Evolutionary conservation across 179 eudicot species (phyloP).

Genomic region (Corrigiola litoralis): DNA sequence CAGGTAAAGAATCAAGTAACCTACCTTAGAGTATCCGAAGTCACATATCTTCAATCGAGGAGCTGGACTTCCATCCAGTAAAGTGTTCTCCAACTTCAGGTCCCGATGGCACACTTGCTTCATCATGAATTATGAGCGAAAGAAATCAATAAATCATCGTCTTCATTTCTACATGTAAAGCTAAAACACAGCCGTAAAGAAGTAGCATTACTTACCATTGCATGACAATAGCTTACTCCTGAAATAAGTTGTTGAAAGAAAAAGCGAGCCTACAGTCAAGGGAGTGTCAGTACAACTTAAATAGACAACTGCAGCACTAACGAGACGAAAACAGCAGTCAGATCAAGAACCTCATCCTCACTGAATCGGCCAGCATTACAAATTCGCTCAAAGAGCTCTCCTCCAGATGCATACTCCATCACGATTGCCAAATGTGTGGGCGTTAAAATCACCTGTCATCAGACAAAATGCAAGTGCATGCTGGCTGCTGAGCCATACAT

Average conservation of each 20-base stretch:
- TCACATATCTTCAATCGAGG: conserved; percentile 91
- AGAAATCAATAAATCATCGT: conserved; percentile 2
- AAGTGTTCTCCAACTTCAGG: conserved; percentile 81
- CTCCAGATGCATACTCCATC: conserved; percentile 99
- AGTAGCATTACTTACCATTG: conserved; percentile 49
- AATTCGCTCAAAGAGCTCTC: conserved; percentile 89
- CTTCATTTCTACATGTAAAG: not conserved
- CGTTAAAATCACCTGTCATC: conserved; percentile 62
- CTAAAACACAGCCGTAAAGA: not conserved
- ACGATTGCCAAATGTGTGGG: conserved; percentile 98
- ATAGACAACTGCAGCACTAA: not conserved
- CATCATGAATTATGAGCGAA: conserved; percentile 20
- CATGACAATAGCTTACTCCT: conserved; percentile 87
- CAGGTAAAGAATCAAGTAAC: not conserved
- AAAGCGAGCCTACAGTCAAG: conserved; percentile 66
- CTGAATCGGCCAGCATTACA: conserved; percentile 70
- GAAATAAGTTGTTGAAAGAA: conserved; percentile 89
- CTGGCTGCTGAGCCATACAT: not conserved
- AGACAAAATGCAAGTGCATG: not conserved
- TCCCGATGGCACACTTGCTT: conserved; percentile 97
- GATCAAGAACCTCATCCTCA: conserved; percentile 80
- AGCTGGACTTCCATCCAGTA: conserved; percentile 89
- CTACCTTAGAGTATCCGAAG: conserved; percentile 92
- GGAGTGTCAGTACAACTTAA: conserved; percentile 7
- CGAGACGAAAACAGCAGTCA: conserved; percentile 1